These are phyloP conservation scores for Euphrasia confusa DNA, from an alignment of 257 asterid genomes.

Conservation along the genomic window DNA sequence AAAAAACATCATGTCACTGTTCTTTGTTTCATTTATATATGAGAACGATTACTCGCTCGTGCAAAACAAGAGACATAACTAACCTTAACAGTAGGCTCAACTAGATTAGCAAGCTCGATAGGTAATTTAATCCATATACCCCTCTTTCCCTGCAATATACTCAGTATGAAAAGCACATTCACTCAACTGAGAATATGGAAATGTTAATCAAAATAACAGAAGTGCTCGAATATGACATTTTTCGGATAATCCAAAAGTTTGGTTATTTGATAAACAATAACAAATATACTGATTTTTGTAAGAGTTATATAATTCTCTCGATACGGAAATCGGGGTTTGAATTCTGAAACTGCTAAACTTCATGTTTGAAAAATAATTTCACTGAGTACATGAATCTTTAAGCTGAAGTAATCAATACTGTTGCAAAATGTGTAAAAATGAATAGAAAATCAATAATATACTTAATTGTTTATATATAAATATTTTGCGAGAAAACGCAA, in stretches of 20 bases:
- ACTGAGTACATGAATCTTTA: no score
- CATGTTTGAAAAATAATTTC: no score
- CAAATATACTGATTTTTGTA: neutral
- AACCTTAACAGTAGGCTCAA: conserved; percentile 84
- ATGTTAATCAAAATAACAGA: neutral
- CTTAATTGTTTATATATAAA: no score
- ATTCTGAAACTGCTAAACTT: neutral
- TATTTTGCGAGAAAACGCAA: no score
- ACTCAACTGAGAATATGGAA: neutral
- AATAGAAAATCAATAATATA: no score
- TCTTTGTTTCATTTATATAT: conserved; percentile 4
- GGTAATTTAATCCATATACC: conserved; percentile 96
- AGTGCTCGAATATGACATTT: no score
- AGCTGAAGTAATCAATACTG: no score
- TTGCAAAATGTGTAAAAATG: no score
- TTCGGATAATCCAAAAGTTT: neutral
- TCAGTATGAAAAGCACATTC: conserved; percentile 14
- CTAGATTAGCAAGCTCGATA: conserved; percentile 77
- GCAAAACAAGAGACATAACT: conserved; percentile 15
- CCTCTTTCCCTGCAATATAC: conserved; percentile 67
- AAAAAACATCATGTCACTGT: neutral
- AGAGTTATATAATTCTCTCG: no score
- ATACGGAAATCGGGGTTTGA: neutral
- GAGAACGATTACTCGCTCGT: neutral
- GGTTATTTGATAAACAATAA: neutral